These are phyloP conservation scores for Scleromitrula shiraiana DNA, from an alignment of 2,329 filamentous ascomycete genomes.

Conservation along the genomic window DNA sequence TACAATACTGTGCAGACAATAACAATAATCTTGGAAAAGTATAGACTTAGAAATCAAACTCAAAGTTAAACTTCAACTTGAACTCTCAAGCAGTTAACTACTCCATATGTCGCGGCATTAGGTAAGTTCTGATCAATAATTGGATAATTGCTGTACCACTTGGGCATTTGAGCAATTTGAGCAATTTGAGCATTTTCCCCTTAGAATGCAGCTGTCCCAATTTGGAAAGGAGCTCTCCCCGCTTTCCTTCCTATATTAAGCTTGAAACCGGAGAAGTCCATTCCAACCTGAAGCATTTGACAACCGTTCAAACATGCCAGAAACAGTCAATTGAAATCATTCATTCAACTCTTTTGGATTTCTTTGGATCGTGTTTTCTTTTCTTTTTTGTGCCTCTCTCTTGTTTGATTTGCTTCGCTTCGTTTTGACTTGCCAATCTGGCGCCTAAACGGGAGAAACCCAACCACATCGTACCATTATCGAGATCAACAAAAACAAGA, in stretches of 20 bases:
- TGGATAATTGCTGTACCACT: no score
- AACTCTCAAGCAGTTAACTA: no score
- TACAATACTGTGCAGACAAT: no score
- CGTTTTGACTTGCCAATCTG: conserved; percentile 4
- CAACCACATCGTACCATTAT: no score
- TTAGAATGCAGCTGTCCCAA: conserved; percentile 3
- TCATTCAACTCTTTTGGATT: not conserved
- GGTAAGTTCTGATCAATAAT: no score
- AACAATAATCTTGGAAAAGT: no score
- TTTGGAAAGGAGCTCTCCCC: conserved; percentile 20
- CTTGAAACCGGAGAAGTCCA: no score
- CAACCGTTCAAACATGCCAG: not conserved
- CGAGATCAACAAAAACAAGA: not conserved
- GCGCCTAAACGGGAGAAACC: conserved; percentile 1
- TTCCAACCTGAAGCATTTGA: no score
- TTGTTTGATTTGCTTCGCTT: no score
- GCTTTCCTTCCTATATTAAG: conserved; percentile 7
- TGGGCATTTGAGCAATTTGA: not conserved
- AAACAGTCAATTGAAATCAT: not conserved
- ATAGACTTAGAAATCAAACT: no score
- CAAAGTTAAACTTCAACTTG: no score
- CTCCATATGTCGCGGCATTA: no score
- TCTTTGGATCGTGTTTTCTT: not conserved
- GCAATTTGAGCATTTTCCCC: not conserved
- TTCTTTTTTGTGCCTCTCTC: not conserved